These are phyloP conservation scores for Hypoxylon sp. DNA, from an alignment of 2,329 filamentous ascomycete species.

Conservation along the genomic window DNA sequence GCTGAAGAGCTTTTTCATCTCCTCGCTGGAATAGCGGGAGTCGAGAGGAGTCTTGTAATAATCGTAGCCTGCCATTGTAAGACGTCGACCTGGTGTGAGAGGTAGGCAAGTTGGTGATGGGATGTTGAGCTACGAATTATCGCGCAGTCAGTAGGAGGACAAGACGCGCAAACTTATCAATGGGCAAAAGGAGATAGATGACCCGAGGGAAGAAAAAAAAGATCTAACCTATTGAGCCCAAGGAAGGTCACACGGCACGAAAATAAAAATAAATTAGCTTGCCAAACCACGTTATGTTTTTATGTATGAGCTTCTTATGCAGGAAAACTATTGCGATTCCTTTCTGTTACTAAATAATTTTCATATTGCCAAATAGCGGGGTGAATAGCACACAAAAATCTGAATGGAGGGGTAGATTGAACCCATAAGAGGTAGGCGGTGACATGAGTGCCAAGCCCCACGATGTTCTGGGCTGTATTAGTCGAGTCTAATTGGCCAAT, in stretches of 20 bases:
- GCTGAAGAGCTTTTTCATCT: conserved; percentile 86
- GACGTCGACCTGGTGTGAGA: background rate
- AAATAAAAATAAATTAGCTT: conserved; percentile 30
- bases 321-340: conserved; percentile 18
- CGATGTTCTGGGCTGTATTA: background rate
- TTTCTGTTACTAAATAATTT: conserved; percentile 34
- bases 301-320: conserved; percentile 13
- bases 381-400: conserved; percentile 30
- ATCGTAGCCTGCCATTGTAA: conserved; percentile 58
- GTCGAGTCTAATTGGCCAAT: conserved; percentile 26
- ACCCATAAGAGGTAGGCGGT: conserved; percentile 33
- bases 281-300: conserved; percentile 20
- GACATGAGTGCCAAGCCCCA: conserved; percentile 3
- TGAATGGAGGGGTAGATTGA: conserved; percentile 36
- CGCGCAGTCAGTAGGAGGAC: conserved; percentile 26
- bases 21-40: conserved; percentile 79
- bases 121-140: conserved; percentile 19
- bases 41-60: conserved; percentile 78
- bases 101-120: conserved; percentile 18
- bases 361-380: conserved; percentile 37
- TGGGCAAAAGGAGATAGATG: conserved; percentile 24
- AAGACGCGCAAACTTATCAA: conserved; percentile 29
- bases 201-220: conserved; percentile 23
- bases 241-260: conserved; percentile 30
- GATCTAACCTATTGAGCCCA: conserved; percentile 29